Conservation (phyloP, 139 green algal species). For the Chlorella sp. region DNA sequence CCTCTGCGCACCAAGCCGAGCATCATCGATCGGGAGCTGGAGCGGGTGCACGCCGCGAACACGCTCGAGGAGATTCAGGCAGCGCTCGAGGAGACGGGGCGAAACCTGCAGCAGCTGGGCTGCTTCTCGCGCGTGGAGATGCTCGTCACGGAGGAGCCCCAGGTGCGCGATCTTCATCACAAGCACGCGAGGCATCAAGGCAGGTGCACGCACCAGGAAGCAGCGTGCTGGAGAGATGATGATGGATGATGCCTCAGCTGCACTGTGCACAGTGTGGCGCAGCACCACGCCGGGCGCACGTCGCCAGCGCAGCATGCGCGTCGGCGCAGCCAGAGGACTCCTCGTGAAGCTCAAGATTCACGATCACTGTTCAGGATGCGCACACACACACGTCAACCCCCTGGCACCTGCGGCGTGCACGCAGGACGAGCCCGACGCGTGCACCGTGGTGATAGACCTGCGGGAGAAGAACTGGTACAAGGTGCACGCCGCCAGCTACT, state of each 20-base stretch:
- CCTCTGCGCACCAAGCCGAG: constrained; percentile 23
- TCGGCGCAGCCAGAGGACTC: too few species aligned
- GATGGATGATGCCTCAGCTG: too few species aligned
- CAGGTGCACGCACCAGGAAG: too few species aligned
- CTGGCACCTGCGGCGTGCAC: neutral
- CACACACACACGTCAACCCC: neutral
- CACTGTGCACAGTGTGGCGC: too few species aligned
- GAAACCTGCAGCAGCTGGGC: constrained; percentile 49
- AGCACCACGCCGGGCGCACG: too few species aligned
- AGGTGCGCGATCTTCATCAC: constrained; percentile 30
- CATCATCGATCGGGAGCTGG: constrained; percentile 33
- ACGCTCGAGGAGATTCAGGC: constrained; percentile 65
- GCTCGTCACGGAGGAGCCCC: constrained; percentile 38
- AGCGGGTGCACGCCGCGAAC: constrained; percentile 32
- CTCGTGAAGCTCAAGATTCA: too few species aligned
- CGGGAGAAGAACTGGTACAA: constrained; percentile 47
- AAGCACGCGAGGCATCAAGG: too few species aligned
- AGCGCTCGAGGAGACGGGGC: constrained; percentile 40
- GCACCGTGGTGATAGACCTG: constrained; percentile 44
- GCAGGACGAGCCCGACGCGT: constrained; percentile 32
- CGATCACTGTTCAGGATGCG: too few species aligned
- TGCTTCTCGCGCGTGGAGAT: constrained; percentile 56
- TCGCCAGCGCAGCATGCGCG: too few species aligned
- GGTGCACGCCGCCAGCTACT: constrained; percentile 55
- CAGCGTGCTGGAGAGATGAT: too few species aligned